phyloP scores from a whole-genome alignment of 2,329 filamentous ascomycete genomes.

The Leptosphaerulina australis region DNA sequence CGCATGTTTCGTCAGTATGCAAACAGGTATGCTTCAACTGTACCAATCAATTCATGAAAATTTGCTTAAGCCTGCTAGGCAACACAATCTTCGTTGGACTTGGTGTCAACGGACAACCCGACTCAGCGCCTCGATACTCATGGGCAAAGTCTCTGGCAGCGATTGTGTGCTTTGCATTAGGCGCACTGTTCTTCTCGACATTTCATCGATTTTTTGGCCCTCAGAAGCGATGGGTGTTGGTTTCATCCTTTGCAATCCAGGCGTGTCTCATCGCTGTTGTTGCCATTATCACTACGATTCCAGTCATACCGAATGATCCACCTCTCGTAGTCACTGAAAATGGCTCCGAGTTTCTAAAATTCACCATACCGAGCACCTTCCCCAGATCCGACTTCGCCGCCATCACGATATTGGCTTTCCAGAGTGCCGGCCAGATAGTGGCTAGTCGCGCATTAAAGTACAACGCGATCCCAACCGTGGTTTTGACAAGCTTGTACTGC shows the following conservation, averaged over 20 bases:
- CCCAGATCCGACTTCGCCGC: constrained; percentile 49
- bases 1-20: constrained; percentile 59
- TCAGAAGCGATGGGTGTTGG: constrained; percentile 54
- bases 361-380: constrained; percentile 31
- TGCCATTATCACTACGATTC: constrained; percentile 55
- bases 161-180: constrained; percentile 61
- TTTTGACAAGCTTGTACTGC: constrained; percentile 62
- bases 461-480: constrained; percentile 61
- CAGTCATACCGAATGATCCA: constrained; percentile 41
- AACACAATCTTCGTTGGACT: constrained; percentile 69
- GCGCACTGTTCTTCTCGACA: constrained; percentile 54
- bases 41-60: too few relatives aligned
- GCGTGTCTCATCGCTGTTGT: constrained; percentile 59
- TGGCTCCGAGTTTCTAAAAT: constrained; percentile 45
- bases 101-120: constrained; percentile 60
- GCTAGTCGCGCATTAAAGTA: constrained; percentile 57
- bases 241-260: constrained; percentile 60
- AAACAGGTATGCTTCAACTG: too few relatives aligned
- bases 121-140: constrained; percentile 49
- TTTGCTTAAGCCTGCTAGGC: constrained; percentile 44
- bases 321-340: constrained; percentile 48
- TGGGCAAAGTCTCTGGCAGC: constrained; percentile 27
- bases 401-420: constrained; percentile 57
- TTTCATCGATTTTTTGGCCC: constrained; percentile 62
- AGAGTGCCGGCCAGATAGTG: constrained; percentile 61